A percentile compares a stretch with the other conserved stretches of the same genome.
Conservation (phyloP, 805 yeast genomes). For the Barnettozyma siamensis region DNA sequence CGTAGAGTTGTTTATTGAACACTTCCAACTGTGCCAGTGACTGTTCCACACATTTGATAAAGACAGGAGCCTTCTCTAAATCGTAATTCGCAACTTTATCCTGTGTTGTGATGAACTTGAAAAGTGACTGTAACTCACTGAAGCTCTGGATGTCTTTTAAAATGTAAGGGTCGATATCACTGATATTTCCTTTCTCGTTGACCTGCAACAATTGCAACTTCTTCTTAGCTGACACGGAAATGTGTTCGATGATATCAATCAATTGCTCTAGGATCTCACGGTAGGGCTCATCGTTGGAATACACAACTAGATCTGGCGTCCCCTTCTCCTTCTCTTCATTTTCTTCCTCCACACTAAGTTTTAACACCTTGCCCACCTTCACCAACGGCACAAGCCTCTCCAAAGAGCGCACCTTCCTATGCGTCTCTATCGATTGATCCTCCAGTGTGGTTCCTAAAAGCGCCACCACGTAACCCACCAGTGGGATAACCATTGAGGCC, state of each 20-base stretch:
- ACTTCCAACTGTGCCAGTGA: constrained; percentile 15
- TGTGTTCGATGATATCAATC: constrained; percentile 23
- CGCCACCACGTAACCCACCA: constrained; percentile 12
- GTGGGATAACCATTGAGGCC: constrained; percentile 9
- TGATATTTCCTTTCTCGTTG: constrained; percentile 27
- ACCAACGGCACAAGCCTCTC: constrained; percentile 3
- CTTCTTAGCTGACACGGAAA: constrained; percentile 25
- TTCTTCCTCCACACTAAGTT: constrained; percentile 18
- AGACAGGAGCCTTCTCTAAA: constrained; percentile 25
- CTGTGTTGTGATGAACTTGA: constrained; percentile 24
- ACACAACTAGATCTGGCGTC: constrained; percentile 5
- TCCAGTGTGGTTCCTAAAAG: constrained; percentile 8
- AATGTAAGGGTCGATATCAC: constrained; percentile 25
- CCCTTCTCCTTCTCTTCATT: too few relatives aligned
- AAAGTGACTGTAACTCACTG: constrained; percentile 30
- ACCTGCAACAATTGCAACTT: constrained; percentile 26
- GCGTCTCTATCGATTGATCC: background rate
- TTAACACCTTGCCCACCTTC: constrained; percentile 12
- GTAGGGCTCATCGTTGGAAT: background rate
- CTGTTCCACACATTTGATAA: constrained; percentile 22
- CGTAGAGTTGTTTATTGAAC: constrained; percentile 24
- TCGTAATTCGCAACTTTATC: constrained; percentile 24
- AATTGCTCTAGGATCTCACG: constrained; percentile 1
- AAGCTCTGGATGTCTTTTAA: constrained; percentile 31
- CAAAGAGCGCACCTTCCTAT: constrained; percentile 4